These are phyloP conservation scores for Starmerella sp. DNA, from an alignment of 805 yeast genomes.

Conservation along the genomic window DNA sequence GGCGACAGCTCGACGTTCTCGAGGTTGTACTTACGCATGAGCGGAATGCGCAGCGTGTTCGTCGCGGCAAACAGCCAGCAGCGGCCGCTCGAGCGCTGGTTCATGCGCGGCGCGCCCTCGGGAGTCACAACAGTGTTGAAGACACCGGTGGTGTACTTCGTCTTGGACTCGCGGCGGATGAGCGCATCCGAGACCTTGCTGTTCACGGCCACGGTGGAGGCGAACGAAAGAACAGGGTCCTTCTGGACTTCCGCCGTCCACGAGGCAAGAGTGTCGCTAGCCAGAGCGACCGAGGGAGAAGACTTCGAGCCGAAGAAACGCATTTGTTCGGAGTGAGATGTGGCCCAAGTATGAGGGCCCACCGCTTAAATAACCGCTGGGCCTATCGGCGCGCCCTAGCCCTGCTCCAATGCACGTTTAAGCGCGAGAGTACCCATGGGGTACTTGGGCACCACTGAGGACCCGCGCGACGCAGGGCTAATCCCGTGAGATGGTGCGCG, in stretches of 20 bases:
- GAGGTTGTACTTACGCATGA: conserved; percentile 51
- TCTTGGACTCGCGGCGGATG: conserved; percentile 23
- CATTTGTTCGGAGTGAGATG: neutral
- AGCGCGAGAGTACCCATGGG: neutral
- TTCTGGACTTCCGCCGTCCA: conserved; percentile 24
- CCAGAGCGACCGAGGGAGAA: conserved; percentile 11
- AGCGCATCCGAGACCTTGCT: conserved; percentile 24
- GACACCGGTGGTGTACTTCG: conserved; percentile 25
- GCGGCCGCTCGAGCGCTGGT: conserved; percentile 67
- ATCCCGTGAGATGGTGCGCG: no score
- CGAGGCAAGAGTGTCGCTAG: conserved; percentile 17
- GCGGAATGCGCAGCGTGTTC: conserved; percentile 54
- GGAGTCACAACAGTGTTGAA: conserved; percentile 37
- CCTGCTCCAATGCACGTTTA: neutral
- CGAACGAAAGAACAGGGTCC: conserved; percentile 25
- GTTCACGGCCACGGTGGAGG: conserved; percentile 27
- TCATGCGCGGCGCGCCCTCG: conserved; percentile 55
- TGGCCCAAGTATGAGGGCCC: no score
- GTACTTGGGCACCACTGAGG: neutral
- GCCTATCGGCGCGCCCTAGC: neutral
- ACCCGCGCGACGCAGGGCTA: no score
- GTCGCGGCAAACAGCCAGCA: conserved; percentile 87
- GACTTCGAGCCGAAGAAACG: conserved; percentile 12
- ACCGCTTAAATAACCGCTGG: neutral
- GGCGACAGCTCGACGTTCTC: conserved; percentile 67